phyloP scores from a whole-genome alignment of 2,329 filamentous ascomycete species.

The Cordyceps cateniannulata region DNA sequence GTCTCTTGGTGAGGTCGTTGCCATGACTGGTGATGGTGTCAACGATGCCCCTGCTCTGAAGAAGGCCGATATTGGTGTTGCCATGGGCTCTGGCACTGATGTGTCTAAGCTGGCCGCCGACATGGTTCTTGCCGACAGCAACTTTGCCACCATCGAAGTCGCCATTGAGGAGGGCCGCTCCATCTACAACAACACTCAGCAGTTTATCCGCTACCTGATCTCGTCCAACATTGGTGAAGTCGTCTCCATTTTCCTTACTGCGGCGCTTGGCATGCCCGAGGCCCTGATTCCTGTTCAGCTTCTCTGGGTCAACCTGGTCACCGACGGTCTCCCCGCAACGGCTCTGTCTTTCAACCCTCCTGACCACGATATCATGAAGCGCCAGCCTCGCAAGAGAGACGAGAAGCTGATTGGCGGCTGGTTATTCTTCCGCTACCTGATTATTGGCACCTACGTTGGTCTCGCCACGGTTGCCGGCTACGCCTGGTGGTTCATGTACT shows the following conservation, averaged over 20 bases:
- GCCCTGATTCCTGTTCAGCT: conserved; percentile 95
- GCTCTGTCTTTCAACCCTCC: conserved; percentile 96
- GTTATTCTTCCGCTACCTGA: conserved; percentile 96
- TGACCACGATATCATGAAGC: conserved; percentile 97
- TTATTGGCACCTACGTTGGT: conserved; percentile 93
- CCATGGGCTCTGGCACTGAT: conserved; percentile 97
- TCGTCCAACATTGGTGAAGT: conserved; percentile 99
- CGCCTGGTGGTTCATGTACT: conserved; percentile 99
- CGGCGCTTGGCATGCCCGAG: conserved; percentile 94
- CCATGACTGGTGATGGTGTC: conserved; percentile 98
- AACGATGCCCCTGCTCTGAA: conserved; percentile 97
- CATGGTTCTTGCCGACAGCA: conserved; percentile 98
- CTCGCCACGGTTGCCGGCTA: conserved; percentile 93
- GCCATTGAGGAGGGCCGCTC: conserved; percentile 95
- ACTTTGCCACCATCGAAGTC: conserved; percentile 95
- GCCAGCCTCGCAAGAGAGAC: conserved; percentile 83
- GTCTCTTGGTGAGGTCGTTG: conserved; percentile 86
- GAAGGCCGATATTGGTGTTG: conserved; percentile 97
- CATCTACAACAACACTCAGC: conserved; percentile 99
- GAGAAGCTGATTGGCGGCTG: conserved; percentile 89
- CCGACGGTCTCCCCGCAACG: conserved; percentile 92
- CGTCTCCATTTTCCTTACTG: conserved; percentile 96
- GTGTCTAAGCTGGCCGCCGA: conserved; percentile 94
- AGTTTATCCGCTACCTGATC: conserved; percentile 98
- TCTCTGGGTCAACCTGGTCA: conserved; percentile 97